Base-by-base conservation (phyloP, 305 asterid species). In the Rubia balearica region DNA sequence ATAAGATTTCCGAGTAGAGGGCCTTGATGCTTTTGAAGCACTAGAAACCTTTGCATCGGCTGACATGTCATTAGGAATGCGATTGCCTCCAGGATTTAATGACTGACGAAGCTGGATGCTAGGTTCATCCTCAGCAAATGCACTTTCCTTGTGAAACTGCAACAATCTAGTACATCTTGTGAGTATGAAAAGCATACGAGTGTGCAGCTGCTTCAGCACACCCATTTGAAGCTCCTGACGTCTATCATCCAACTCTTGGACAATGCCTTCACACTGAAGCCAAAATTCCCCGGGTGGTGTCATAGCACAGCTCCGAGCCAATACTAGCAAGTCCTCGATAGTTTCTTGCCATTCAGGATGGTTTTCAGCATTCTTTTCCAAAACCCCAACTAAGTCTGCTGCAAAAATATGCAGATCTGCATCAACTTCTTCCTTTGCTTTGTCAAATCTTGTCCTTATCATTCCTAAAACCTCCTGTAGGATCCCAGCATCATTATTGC, bases 171-270 rank as follows among this genome's bases (percentile, higher is more conserved):
- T 95, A 75, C 99, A 95, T 81, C 99, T 87, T 24, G 99, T 95
- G 80, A 95, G 99, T 75, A 92, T 95, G 82, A 95, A 95, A 70
- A 95, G 99, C 97, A 95, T 95, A 79, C 98, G 87, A 42, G 99
- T 95, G 70, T 95, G 99, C 76, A 95, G 97, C 81, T 92, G 96
- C 83, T 95, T 95, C 76, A 95, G 79, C 75, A 75, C 81, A 69
- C 99, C 99, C 90, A 85, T 81, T n/a, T 96, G 97, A 76, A 95
- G 96, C 79, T 95, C 98, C 81, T 95, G 99, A 67, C 99, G 96
- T 72, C 92, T 84, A 76, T 95, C 99, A 69, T 95, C 99, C 82
- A 95, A 76, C 61, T 95, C 99, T 80, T 95, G 99, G 77, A 95
- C 99, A 68, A 92, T 95, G 86, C 99, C 90, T 83, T 95, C 99